Base-by-base conservation (phyloP, 2,329 filamentous ascomycete species). In the Fusarium sp. region DNA sequence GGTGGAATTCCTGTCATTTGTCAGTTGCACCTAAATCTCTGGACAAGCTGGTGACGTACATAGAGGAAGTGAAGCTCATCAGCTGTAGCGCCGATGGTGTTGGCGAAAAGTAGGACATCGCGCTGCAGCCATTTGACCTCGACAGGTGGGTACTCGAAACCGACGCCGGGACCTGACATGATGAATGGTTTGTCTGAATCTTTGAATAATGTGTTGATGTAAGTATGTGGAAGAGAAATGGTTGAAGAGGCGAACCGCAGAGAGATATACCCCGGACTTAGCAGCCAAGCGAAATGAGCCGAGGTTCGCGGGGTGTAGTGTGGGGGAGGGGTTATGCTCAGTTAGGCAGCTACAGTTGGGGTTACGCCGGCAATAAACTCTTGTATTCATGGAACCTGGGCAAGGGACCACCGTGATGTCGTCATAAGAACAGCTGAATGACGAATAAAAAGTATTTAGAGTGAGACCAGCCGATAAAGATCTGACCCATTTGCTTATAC, bases 1-100 rank as follows among this genome's bases (percentile, higher is more conserved):
- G 81, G 37, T 84, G 78, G 3, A 81, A 76, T 54, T 84, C 83
- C 69, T 83, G 82, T 21, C 81, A 75, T 25, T 77, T 76, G 53
- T 78, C 75, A 31, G 72, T 74, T 13, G 79, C 79, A 63, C 82
- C 79, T 49, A 78, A 81, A n/a, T 80, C 78, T 79, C 79, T 12
- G 3, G 6, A 7, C 5, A 44, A 2, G 2, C 2, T 41, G 4
- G 7, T 3, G 6, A 50, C n/a, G 12, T 11, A 61, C 58, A 7
- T 61, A 61, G 44, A 61, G 58, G 37, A 61, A 61, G 28, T 61
- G 58, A 1, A 59, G 21, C 43, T 61, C 58, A n/a, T 61, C 44
- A 12, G 30, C 37, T 0, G 58, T 59, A 44, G 58, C 54, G 12
- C 58, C 58, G 2, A 61, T 61, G 23, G 58, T 61, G 16, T 44